A percentile compares a stretch with the other conserved stretches of the same genome.
Evolutionary conservation across 441 rosid species (phyloP).

Genomic region (Populus hybrid): DNA sequence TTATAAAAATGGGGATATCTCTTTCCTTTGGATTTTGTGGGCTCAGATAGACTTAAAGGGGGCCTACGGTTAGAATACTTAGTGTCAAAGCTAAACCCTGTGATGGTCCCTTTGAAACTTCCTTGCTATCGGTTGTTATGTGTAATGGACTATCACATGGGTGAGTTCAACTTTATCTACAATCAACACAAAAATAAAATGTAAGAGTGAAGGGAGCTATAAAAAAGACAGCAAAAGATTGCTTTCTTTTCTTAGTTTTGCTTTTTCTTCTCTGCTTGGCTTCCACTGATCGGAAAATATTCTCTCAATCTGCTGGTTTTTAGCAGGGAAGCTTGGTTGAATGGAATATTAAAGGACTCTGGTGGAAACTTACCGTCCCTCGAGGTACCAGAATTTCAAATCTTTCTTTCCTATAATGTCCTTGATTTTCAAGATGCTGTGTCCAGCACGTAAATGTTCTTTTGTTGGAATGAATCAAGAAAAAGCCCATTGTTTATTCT

Average conservation of each 20-base stretch:
- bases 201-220: conserved; percentile 29
- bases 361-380: conserved; percentile 48
- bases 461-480: conserved; percentile 13
- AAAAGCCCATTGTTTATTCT: conserved; percentile 14
- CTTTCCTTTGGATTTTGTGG: conserved; percentile 71
- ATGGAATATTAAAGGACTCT: conserved; percentile 67
- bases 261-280: conserved; percentile 45
- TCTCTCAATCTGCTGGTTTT: conserved; percentile 41
- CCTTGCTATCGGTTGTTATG: conserved; percentile 27
- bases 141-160: conserved; percentile 53
- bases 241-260: conserved; percentile 31
- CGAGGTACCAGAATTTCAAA: conserved; percentile 52
- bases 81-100: conserved; percentile 46
- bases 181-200: conserved; percentile 17
- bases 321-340: conserved; percentile 90
- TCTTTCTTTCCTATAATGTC: conserved; percentile 35
- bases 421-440: conserved; percentile 10
- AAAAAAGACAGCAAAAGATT: conserved; percentile 41
- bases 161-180: conserved; percentile 32
- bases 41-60: conserved; percentile 36
- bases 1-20: conserved; percentile 44
- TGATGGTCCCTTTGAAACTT: conserved; percentile 40
- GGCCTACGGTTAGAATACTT: conserved; percentile 47
- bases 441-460: neutral
- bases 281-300: conserved; percentile 46